These are phyloP conservation scores for Ascoidea asiatica DNA, from an alignment of 805 yeast species.

Conservation along the genomic window DNA sequence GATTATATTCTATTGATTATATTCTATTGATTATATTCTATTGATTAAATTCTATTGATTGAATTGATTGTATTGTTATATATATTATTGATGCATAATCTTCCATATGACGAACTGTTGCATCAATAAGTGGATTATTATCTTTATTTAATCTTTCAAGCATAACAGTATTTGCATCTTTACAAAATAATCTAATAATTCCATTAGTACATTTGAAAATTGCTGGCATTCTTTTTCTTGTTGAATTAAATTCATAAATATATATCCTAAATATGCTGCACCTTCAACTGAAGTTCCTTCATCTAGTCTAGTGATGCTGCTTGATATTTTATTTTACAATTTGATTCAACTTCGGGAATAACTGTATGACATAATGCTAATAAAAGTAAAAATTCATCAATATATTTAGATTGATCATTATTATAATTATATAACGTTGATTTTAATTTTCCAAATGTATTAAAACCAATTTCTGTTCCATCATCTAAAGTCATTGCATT, in stretches of 20 bases:
- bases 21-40: too few species aligned
- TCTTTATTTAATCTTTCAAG: conserved; percentile 63
- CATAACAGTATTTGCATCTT: conserved; percentile 97
- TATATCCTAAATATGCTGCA: conserved; percentile 83
- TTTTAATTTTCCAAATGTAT: conserved; percentile 52
- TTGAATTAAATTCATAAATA: conserved; percentile 93
- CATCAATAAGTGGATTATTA: conserved; percentile 65
- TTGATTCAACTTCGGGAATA: conserved; percentile 69
- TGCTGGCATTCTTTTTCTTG: conserved; percentile 97
- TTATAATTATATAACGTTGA: conserved; percentile 29
- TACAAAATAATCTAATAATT: conserved; percentile 71
- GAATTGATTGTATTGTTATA: too few species aligned
- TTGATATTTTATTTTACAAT: conserved; percentile 72
- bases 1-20: too few species aligned
- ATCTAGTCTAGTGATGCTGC: conserved; percentile 99
- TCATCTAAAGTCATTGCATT: conserved; percentile 52
- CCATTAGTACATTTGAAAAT: conserved; percentile 93
- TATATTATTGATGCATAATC: too few species aligned
- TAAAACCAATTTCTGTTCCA: conserved; percentile 71
- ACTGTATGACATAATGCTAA: conserved; percentile 95
- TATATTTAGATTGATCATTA: conserved; percentile 29
- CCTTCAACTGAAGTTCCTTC: conserved; percentile 98
- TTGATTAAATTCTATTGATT: too few species aligned
- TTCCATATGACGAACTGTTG: conserved; percentile 79
- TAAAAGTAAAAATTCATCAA: conserved; percentile 69